Evolutionary conservation across 73 alveolate genomes (phyloP).

Genomic region (Paramecium tetraurelia): DNA sequence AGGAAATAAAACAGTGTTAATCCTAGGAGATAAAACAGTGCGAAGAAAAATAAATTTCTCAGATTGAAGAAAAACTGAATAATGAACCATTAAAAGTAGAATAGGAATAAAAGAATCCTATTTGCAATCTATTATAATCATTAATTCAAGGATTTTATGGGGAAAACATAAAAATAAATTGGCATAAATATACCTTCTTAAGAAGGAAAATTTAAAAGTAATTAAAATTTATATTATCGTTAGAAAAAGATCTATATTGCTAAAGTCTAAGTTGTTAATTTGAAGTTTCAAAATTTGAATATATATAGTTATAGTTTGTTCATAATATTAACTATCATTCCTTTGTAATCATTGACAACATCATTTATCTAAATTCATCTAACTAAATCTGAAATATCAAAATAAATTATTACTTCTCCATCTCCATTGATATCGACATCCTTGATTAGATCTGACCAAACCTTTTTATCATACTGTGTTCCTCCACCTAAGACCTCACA

Average conservation of each 20-base stretch:
- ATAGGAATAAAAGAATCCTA: neutral
- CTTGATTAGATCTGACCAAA: slow-evolving; percentile 41
- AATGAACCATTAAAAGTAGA: neutral
- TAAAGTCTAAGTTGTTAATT: neutral
- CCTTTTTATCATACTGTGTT: neutral
- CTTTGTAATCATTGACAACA: neutral
- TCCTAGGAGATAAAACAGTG: neutral
- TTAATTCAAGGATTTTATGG: neutral
- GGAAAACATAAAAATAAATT: neutral
- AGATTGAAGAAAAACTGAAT: neutral
- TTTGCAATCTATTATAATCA: neutral
- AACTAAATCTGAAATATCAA: neutral
- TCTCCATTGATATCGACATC: slow-evolving; percentile 58
- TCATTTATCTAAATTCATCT: slow-evolving; percentile 36
- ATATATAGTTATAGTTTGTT: neutral
- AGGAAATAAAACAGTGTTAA: no score
- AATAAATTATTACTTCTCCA: slow-evolving; percentile 32
- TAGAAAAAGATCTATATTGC: neutral
- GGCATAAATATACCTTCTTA: neutral
- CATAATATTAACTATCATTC: neutral
- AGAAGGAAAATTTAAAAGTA: neutral
- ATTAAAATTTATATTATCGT: neutral
- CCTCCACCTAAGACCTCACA: slow-evolving; percentile 30
- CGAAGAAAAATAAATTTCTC: no score
- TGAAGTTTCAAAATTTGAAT: neutral